These are phyloP conservation scores for Klebsormidium nitens DNA, from an alignment of 139 green algal species.

Conservation along the genomic window DNA sequence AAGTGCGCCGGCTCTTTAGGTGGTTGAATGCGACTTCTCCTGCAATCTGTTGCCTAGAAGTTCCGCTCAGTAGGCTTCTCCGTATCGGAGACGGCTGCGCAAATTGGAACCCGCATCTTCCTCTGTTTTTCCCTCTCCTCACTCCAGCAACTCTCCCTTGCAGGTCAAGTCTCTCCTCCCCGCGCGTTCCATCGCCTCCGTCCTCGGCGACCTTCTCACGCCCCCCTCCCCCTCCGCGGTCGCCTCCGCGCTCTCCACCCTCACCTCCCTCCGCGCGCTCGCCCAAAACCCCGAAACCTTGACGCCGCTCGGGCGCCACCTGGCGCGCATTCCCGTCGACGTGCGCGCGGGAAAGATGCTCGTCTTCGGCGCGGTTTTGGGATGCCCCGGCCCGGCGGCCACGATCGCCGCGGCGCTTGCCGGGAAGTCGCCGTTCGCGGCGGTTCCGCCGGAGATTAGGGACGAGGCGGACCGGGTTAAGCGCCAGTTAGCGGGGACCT, in stretches of 20 bases:
- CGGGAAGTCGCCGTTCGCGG: conserved; percentile 15
- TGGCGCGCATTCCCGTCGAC: conserved; percentile 72
- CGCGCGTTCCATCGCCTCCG: not conserved
- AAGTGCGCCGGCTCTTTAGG: no score
- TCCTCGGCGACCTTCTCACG: conserved; percentile 21
- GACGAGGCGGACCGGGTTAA: conserved; percentile 40
- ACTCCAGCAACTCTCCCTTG: not conserved
- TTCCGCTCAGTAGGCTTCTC: no score
- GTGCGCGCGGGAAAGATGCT: conserved; percentile 77
- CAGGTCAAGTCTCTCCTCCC: conserved; percentile 36
- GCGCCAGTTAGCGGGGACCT: conserved; percentile 11
- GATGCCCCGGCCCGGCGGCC: conserved; percentile 69
- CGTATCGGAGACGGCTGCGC: no score
- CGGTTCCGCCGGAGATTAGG: conserved; percentile 12
- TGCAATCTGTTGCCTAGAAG: no score
- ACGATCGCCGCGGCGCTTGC: conserved; percentile 55
- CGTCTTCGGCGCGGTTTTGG: conserved; percentile 65
- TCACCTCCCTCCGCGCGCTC: conserved; percentile 48
- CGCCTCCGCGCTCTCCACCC: conserved; percentile 20
- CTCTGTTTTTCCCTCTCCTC: no score
- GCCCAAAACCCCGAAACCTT: conserved; percentile 35
- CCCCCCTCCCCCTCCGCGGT: conserved; percentile 27
- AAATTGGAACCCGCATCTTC: no score
- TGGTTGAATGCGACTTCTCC: no score
- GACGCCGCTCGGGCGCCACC: conserved; percentile 71